These are phyloP conservation scores for Lepidium campestre DNA, from an alignment of 441 rosid genomes.

Conservation along the genomic window DNA sequence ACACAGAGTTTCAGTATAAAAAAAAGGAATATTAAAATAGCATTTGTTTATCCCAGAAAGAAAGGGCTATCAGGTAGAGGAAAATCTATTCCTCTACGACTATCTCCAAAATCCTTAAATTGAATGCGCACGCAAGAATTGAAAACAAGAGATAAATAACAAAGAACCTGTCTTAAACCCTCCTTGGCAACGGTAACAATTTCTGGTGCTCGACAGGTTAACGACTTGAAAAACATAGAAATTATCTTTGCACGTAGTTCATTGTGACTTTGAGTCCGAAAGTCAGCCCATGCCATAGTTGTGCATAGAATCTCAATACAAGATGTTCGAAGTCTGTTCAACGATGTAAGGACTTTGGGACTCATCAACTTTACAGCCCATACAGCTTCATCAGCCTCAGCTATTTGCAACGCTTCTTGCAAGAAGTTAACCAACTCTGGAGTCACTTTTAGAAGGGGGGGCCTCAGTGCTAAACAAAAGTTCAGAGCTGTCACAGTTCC, in stretches of 20 bases:
- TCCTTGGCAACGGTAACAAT: conserved; percentile 98
- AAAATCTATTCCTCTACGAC: background rate
- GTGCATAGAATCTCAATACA: conserved; percentile 97
- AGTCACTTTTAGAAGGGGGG: conserved; percentile 94
- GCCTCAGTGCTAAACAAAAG: conserved; percentile 95
- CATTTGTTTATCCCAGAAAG: background rate
- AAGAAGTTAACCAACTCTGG: conserved; percentile 89
- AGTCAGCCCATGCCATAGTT: conserved; percentile 98
- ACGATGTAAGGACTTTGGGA: conserved; percentile 73
- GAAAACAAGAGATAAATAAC: conserved; percentile 20
- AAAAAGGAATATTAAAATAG: background rate
- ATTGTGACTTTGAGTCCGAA: conserved; percentile 76
- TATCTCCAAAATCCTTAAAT: background rate
- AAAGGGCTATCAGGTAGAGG: conserved; percentile 11
- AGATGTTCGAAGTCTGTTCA: conserved; percentile 88
- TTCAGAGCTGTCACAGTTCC: conserved; percentile 96
- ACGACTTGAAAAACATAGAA: conserved; percentile 97
- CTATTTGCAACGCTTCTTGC: conserved; percentile 98
- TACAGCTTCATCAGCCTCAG: conserved; percentile 93
- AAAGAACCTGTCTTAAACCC: conserved; percentile 88
- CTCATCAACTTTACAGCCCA: conserved; percentile 92
- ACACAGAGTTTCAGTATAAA: conserved; percentile 14
- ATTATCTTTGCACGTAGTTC: conserved; percentile 93
- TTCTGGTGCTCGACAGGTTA: conserved; percentile 92
- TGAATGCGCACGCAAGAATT: background rate